A percentile compares a stretch with the other conserved stretches of the same genome.
phyloP scores from a whole-genome alignment of 371 early-diverging fungal species.

The Mortierella sp. region DNA sequence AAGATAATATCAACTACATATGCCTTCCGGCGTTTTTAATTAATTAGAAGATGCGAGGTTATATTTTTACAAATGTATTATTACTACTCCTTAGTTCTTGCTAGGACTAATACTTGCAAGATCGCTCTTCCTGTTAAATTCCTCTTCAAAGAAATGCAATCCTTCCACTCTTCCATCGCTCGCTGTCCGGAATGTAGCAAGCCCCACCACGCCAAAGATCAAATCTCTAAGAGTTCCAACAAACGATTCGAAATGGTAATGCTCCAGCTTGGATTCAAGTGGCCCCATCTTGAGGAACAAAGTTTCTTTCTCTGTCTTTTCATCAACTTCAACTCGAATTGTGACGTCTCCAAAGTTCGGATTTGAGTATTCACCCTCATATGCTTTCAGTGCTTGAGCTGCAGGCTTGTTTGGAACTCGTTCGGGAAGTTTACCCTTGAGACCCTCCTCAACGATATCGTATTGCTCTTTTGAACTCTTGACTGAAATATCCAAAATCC shows the following conservation, averaged over 20 bases:
- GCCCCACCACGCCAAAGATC: background rate
- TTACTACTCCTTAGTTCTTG: background rate
- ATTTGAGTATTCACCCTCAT: conserved; percentile 20
- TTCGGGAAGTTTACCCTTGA: conserved; percentile 16
- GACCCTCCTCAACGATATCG: background rate
- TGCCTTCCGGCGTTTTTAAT: no score
- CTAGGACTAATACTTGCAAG: background rate
- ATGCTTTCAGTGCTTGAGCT: conserved; percentile 11
- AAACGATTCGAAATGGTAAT: conserved; percentile 27
- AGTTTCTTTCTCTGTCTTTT: conserved; percentile 1
- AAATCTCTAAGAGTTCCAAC: background rate
- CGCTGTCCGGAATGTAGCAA: background rate
- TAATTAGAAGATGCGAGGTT: no score
- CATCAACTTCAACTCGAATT: conserved; percentile 7
- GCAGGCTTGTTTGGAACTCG: conserved; percentile 18
- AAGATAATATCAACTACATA: no score
- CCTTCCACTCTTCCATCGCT: background rate
- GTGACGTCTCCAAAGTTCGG: conserved; percentile 13
- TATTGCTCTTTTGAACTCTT: background rate
- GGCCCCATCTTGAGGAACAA: conserved; percentile 4
- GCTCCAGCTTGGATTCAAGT: conserved; percentile 14
- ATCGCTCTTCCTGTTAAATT: background rate
- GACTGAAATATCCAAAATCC: conserved; percentile 11
- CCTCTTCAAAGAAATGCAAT: background rate
- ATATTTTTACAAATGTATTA: no score